Evolutionary conservation across 495 filamentous ascomycete species (phyloP).

Genomic region (Daldinia childiae): DNA sequence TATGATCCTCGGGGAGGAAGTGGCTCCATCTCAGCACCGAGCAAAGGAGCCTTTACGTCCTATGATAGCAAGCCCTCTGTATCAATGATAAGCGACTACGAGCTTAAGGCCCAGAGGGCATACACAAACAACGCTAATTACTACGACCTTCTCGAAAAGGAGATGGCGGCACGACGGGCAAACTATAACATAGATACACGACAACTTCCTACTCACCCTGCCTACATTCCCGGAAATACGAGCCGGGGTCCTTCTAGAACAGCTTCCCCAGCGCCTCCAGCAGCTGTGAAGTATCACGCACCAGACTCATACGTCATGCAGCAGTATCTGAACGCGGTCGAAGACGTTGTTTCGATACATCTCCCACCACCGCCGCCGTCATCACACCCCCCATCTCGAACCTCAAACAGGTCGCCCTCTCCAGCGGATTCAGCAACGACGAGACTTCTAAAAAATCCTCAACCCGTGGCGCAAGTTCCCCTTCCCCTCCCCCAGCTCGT

Average conservation of each 20-base stretch:
- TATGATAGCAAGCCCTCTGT: constrained; percentile 49
- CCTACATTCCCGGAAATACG: constrained; percentile 54
- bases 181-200: constrained; percentile 26
- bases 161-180: background rate
- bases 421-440: constrained; percentile 14
- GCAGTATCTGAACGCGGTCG: constrained; percentile 40
- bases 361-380: constrained; percentile 19
- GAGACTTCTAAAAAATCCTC: background rate
- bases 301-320: constrained; percentile 43
- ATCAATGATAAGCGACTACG: constrained; percentile 29
- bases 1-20: constrained; percentile 14
- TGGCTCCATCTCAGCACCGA: constrained; percentile 35
- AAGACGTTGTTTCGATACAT: constrained; percentile 7
- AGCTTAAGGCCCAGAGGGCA: constrained; percentile 35
- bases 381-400: constrained; percentile 4
- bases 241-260: constrained; percentile 45
- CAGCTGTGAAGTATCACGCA: constrained; percentile 28
- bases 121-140: constrained; percentile 46
- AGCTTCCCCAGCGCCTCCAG: constrained; percentile 31
- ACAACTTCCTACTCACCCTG: constrained; percentile 57
- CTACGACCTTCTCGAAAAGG: constrained; percentile 40
- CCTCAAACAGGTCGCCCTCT: constrained; percentile 10
- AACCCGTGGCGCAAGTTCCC: constrained; percentile 13
- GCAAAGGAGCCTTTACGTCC: constrained; percentile 13
- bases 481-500: constrained; percentile 8